Base-by-base conservation (phyloP, 352 stramenopile species). In the Globisporangium cederbergense region DNA sequence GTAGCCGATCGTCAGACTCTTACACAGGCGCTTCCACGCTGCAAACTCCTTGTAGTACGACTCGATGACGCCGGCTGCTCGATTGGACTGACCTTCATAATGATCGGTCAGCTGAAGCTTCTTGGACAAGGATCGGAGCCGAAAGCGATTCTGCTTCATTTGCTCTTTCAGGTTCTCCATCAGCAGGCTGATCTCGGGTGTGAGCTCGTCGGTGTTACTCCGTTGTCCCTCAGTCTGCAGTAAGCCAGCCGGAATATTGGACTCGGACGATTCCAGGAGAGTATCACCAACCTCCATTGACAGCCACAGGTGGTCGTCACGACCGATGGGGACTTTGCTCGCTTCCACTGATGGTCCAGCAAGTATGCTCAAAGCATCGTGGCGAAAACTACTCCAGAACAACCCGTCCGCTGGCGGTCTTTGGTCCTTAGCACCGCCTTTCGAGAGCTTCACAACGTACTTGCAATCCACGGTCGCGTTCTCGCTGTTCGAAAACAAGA, bases 91-190 rank as follows among this genome's bases (percentile, higher is more conserved):
- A n/a, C 42, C 71, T 62, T 79, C 62, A 11, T 53, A 20, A 45
- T 63, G 46, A 28, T 67, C 62, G 0, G 45, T 53, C 20, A 67
- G 18, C 59, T 88, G 72, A 8, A 88, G 60, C 52, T 75, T 82
- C 38, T 78, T 82, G 32, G 77, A 83, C 5, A 93, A 58, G 9
- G 66, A 55, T 4, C 79, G 84, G 56, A 93, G 60, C 10, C 72
- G 67, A 47, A 78, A 87, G 14, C 88, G 79, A 54, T 96, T 96
- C 57, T 77, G 70, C 56, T 89, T 75, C 62, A 86, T 89, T 58
- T 84, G 84, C 60, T 93, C 82, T 43, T 86, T 77, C 34, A 93
- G 67, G 30, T 90, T 73, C n/a, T 91, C 88, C 28, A 93, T 72
- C 4, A 93, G 70, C 56, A 96, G 42, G n/a, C 81, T 90, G 32